Percentiles rank a stretch among this genome's conserved stretches.
Conservation (phyloP, 208 protist genomes). For the Trichomonas vaginalis region DNA sequence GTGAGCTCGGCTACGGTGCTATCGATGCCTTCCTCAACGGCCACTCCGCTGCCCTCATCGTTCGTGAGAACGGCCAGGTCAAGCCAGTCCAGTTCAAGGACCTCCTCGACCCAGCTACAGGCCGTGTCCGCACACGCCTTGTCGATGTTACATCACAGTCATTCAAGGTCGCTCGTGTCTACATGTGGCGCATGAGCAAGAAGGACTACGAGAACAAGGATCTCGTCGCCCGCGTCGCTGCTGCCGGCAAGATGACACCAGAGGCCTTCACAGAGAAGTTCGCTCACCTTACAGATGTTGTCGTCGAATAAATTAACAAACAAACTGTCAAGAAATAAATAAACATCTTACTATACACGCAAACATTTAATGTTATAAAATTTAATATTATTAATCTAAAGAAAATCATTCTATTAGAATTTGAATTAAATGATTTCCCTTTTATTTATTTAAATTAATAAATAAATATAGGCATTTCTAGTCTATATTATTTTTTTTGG, state of each 20-base stretch:
- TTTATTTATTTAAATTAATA: too few species aligned
- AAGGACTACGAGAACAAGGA: constrained; percentile 21
- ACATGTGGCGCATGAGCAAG: constrained; percentile 18
- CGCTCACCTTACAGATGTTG: not conserved
- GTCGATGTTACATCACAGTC: constrained; percentile 19
- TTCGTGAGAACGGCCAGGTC: not conserved
- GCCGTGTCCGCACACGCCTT: not conserved
- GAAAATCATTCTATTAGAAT: too few species aligned
- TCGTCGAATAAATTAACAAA: not conserved
- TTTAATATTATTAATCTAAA: too few species aligned
- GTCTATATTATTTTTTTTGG: too few species aligned
- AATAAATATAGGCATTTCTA: too few species aligned
- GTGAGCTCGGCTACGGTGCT: constrained; percentile 26
- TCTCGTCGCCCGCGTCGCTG: not conserved
- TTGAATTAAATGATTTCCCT: too few species aligned
- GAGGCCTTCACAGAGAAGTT: not conserved
- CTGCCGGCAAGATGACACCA: not conserved
- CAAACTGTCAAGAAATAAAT: not conserved
- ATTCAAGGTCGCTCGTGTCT: constrained; percentile 24
- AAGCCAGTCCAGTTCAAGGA: constrained; percentile 13
- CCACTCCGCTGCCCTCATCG: not conserved
- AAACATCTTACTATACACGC: not conserved
- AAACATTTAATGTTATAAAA: too few species aligned
- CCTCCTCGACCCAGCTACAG: not conserved
- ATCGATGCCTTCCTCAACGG: not conserved